Conservation (phyloP, 1,284 basidiomycete genomes). For the Hypsizygus ulmarius region DNA sequence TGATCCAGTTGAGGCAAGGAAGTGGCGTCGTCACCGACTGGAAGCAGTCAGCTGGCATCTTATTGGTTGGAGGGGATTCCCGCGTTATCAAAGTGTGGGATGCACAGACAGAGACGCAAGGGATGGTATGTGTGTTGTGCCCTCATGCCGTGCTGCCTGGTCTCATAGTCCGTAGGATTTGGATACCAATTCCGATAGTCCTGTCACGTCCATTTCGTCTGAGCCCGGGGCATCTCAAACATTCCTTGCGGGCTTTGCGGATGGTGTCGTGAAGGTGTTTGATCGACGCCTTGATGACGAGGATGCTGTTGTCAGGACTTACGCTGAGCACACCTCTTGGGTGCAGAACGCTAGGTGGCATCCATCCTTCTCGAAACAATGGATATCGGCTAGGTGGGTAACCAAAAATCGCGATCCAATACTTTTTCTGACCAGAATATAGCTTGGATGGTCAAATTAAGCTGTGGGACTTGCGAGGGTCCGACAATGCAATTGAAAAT, state of each 20-base stretch:
- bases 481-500: constrained; percentile 59
- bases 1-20: constrained; percentile 70
- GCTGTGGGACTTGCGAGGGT: constrained; percentile 86
- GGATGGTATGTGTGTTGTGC: constrained; percentile 54
- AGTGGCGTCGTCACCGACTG: constrained; percentile 89
- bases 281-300: constrained; percentile 88
- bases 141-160: constrained; percentile 4
- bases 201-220: constrained; percentile 83
- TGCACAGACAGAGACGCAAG: constrained; percentile 85
- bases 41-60: constrained; percentile 86
- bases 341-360: constrained; percentile 91
- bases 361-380: constrained; percentile 67
- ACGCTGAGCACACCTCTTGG: constrained; percentile 86
- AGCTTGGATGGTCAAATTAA: constrained; percentile 91
- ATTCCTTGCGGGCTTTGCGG: constrained; percentile 91
- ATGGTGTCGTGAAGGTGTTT: constrained; percentile 89
- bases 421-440: not conserved
- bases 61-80: constrained; percentile 91
- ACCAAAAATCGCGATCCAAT: not conserved
- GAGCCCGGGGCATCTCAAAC: constrained; percentile 79
- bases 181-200: constrained; percentile 86
- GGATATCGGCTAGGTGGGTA: constrained; percentile 85
- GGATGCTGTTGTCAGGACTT: constrained; percentile 81
- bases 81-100: constrained; percentile 93
- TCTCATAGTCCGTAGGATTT: constrained; percentile 57